Evolutionary conservation across 805 yeast genomes (phyloP), one percentile per base, ranked within the genome.

Genomic region (Candida parachauliodes): DNA sequence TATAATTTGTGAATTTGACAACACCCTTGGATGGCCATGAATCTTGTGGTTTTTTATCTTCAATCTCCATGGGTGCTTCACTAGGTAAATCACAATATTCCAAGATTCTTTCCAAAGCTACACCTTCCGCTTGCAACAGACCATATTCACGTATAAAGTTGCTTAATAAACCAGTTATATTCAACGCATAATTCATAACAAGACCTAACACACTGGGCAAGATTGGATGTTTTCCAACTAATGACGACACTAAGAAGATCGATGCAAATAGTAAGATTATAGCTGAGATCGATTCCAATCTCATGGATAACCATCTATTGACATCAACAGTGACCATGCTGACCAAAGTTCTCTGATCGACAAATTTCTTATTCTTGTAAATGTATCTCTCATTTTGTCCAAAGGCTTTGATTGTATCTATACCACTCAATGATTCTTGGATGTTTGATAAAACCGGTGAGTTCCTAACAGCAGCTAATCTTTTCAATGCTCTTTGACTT

Each of bases 71-170:
- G 0, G 81, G 70, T 2, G 82, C 83, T 54, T 84, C 94, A 48
- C 78, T 79, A 1, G 75, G 77, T 38, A 85, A 57, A 14, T 72
- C 61, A 0, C 82, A 85, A 56, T 83, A 82, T 49, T 79, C 77
- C 38, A 75, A 65, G 28, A 85, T 57, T 57, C 94, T 70, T 57
- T 85, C 93, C 15, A 77, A 86, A 0, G 88, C 76, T 47, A 81
- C 83, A 80, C 84, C 70, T 50, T 81, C 82, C 55, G 83, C 84
- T 52, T 86, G 93, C 18, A 81, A 74, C 50, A 78, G 79, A 2
- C 89, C 83, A 51, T 76, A 59, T 22, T 83, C 70, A 50, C 83
- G 72, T 42, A 85, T 69, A 46, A 81, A 70, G 59, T 74, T 60
- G 4, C 82, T 72, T 57, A 83, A 62, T 37, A 79, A 67, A 29